phyloP scores from a whole-genome alignment of 495 filamentous ascomycete genomes.

The Talaromyces borbonicus region DNA sequence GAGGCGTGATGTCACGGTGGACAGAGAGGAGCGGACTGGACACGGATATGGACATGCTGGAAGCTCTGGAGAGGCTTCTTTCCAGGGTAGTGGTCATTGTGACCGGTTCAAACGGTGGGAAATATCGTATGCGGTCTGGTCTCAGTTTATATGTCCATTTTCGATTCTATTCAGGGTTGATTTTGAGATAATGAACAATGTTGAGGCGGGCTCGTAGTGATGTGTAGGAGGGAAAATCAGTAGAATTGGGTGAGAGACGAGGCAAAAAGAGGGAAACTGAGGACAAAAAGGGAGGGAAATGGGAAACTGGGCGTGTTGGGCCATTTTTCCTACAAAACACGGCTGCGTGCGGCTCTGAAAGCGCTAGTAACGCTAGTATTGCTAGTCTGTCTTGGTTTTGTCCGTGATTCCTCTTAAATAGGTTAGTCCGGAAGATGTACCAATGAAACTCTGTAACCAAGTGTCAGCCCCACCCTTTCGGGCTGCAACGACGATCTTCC shows the following conservation, averaged over 20 bases:
- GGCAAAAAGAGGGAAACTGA: neutral
- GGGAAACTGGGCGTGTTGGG: neutral
- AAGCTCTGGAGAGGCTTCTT: slow-evolving; percentile 31
- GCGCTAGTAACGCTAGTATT: slow-evolving; percentile 1
- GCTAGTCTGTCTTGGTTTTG: too few relatives aligned
- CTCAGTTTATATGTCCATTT: slow-evolving; percentile 1
- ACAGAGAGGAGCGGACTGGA: slow-evolving; percentile 30
- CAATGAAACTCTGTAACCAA: too few relatives aligned
- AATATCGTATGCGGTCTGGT: neutral
- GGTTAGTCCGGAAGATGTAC: too few relatives aligned
- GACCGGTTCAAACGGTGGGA: too few relatives aligned
- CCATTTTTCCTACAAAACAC: neutral
- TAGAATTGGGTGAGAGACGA: neutral
- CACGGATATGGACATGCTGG: slow-evolving; percentile 30
- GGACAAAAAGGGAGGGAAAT: neutral
- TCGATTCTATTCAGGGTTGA: too few relatives aligned
- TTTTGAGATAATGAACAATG: neutral
- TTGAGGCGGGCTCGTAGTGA: neutral
- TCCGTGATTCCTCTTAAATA: too few relatives aligned
- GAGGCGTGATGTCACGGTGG: slow-evolving; percentile 25
- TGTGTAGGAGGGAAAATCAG: neutral
- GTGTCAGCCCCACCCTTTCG: too few relatives aligned
- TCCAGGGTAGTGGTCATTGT: slow-evolving; percentile 31
- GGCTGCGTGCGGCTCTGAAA: neutral
- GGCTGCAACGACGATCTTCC: too few relatives aligned